phyloP scores from a whole-genome alignment of 139 green algal genomes.

The Asterochloris sp. region DNA sequence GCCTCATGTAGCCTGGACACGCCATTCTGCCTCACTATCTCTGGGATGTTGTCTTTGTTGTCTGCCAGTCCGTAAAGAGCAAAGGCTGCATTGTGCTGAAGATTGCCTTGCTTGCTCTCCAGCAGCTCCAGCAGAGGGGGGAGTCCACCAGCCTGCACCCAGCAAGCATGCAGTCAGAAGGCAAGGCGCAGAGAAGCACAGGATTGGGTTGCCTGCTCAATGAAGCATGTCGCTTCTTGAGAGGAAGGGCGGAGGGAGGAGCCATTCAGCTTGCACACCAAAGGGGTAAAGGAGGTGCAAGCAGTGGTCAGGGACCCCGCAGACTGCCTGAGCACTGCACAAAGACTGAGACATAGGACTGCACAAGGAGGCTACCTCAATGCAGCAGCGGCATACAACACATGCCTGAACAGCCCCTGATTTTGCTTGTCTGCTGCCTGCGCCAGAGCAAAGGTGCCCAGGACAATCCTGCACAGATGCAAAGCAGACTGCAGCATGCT shows the following conservation, averaged over 20 bases:
- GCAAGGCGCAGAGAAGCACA: background rate
- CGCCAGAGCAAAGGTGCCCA: background rate
- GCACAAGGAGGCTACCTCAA: too few species aligned
- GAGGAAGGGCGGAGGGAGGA: background rate
- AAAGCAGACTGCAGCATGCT: slow-evolving; percentile 16
- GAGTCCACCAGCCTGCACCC: slow-evolving; percentile 70
- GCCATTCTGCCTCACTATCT: slow-evolving; percentile 80
- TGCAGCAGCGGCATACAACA: too few species aligned
- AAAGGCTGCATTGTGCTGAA: slow-evolving; percentile 95
- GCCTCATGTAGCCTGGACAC: slow-evolving; percentile 67
- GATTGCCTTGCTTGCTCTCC: slow-evolving; percentile 74
- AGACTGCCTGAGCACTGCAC: too few species aligned
- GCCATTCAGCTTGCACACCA: too few species aligned
- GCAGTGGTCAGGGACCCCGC: too few species aligned
- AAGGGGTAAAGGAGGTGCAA: too few species aligned
- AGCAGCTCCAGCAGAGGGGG: slow-evolving; percentile 88
- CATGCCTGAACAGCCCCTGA: too few species aligned
- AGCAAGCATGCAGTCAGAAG: slow-evolving; percentile 41
- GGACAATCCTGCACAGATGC: background rate
- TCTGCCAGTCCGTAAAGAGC: slow-evolving; percentile 95
- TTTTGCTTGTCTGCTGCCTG: background rate
- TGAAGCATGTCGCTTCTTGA: background rate
- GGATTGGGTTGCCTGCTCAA: background rate
- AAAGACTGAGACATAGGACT: too few species aligned
- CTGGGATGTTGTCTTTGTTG: slow-evolving; percentile 96